Evolutionary conservation across 208 protist genomes (phyloP).

Genomic region (Trypanosomatidae sp.): DNA sequence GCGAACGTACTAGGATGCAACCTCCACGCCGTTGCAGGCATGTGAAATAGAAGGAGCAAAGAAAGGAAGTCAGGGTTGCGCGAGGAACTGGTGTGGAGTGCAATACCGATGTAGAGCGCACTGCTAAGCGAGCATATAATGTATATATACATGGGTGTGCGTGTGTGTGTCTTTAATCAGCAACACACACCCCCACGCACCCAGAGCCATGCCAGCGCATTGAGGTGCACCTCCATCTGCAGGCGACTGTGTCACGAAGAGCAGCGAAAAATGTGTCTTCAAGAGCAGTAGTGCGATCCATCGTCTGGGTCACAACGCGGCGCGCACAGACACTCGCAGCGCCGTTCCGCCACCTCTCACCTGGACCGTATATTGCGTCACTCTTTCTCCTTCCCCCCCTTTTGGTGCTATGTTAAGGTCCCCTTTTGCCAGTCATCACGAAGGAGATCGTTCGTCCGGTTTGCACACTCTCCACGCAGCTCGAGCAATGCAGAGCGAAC

Average conservation of each 20-base stretch:
- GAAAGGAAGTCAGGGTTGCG: neutral
- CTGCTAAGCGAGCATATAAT: neutral
- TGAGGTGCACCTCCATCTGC: neutral
- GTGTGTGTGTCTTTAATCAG: constrained; percentile 7
- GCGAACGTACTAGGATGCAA: neutral
- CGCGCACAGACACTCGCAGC: too few species aligned
- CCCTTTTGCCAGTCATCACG: neutral
- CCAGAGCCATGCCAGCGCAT: neutral
- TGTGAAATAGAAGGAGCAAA: neutral
- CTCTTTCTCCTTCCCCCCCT: neutral
- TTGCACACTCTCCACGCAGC: neutral
- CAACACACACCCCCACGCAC: neutral
- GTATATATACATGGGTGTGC: neutral
- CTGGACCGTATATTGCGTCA: neutral
- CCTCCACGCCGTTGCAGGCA: neutral
- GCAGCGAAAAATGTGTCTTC: neutral
- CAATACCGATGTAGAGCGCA: neutral
- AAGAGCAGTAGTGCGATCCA: neutral
- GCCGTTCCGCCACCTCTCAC: too few species aligned
- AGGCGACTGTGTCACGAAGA: neutral
- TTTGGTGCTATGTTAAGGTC: neutral
- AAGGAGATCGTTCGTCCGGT: too few species aligned
- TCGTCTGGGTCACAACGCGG: neutral
- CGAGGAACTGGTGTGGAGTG: neutral
- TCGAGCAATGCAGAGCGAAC: neutral